Base-by-base conservation (phyloP, 768 basidiomycete species). In the Suillus cothurnatus region DNA sequence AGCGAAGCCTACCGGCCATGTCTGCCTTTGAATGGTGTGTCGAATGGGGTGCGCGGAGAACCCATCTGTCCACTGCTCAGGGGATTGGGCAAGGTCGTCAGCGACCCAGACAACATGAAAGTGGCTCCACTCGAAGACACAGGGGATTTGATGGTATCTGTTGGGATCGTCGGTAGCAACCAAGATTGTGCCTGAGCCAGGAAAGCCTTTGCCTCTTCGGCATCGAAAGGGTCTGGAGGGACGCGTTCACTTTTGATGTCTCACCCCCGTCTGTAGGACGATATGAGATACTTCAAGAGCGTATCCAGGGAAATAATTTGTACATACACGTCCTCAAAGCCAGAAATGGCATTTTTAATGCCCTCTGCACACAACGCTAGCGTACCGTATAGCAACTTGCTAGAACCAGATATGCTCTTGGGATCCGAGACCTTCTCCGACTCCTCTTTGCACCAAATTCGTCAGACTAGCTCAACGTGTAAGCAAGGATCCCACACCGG, bases 221-320 rank as follows among this genome's bases (percentile, higher is more conserved):
- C 89, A 72, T 98, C 96, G 74, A 94, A 91, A 19, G 99, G 83
- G 17, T 98, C 95, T 2, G 96, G 97, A 3, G 97, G 97, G n/a
- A 99, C 82, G 41, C 95, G 91, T 78, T 99, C 97, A 79, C 99
- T 99, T 79, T 99, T 97, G 70, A 99, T 98, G 82, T 99, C 97
- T 50, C 93, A 94, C 81, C 95, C 95, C 66, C 95, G 94, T 52
- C 95, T 96, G 69, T 49, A 64, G 50, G n/a, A 19, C 21, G 32
- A 38, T 57, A 28, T 23, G 4, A 36, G 17, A 21, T 31, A 56
- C 5, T 23, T 11, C 19, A n/a, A 14, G 4, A 60, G 14, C 7
- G 6, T 53, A 0, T 2, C 2, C 17, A 47, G 41, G 14, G 62
- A 50, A 19, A 97, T 43, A 45, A 36, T 8, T 12, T 32, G 39